Conservation (phyloP, 2,329 filamentous ascomycete species). For the Penicillium brasilianum region DNA sequence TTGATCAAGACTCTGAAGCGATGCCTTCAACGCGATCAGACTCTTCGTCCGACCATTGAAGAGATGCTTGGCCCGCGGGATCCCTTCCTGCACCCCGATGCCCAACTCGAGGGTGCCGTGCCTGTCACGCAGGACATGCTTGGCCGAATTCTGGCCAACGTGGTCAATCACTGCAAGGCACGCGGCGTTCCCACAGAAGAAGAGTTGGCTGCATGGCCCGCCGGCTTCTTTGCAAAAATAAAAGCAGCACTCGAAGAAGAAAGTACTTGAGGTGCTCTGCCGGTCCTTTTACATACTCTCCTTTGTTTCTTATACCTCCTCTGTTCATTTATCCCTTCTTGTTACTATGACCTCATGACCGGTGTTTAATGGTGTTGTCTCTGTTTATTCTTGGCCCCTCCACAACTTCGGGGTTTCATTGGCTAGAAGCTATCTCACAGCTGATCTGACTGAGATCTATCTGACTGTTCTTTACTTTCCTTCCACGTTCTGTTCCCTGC, state of each 20-base stretch:
- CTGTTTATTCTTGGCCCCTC: constrained; percentile 5
- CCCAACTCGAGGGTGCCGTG: constrained; percentile 51
- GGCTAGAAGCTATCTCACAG: constrained; percentile 13
- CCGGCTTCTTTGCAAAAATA: constrained; percentile 55
- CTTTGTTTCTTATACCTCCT: constrained; percentile 30
- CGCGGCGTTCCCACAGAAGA: constrained; percentile 62
- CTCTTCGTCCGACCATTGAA: constrained; percentile 60
- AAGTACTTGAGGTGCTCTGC: constrained; percentile 34
- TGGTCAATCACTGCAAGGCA: constrained; percentile 64
- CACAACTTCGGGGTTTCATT: constrained; percentile 1
- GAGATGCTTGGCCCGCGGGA: constrained; percentile 62
- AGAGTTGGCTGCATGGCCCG: constrained; percentile 57
- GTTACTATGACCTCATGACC: constrained; percentile 37
- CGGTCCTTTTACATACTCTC: constrained; percentile 28
- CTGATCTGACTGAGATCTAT: constrained; percentile 22
- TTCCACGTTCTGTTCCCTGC: constrained; percentile 6
- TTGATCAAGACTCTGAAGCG: constrained; percentile 61
- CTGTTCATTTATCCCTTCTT: constrained; percentile 18
- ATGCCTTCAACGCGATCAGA: constrained; percentile 64
- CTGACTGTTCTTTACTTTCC: constrained; percentile 18
- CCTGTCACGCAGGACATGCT: constrained; percentile 64
- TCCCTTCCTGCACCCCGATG: constrained; percentile 63
- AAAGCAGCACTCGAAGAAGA: constrained; percentile 53
- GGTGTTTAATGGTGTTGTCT: constrained; percentile 28
- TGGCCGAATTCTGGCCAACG: constrained; percentile 62